Evolutionary conservation across 805 yeast species (phyloP), one percentile per base, ranked within the genome.

Genomic region (Wickerhamiella kurtzmanii): DNA sequence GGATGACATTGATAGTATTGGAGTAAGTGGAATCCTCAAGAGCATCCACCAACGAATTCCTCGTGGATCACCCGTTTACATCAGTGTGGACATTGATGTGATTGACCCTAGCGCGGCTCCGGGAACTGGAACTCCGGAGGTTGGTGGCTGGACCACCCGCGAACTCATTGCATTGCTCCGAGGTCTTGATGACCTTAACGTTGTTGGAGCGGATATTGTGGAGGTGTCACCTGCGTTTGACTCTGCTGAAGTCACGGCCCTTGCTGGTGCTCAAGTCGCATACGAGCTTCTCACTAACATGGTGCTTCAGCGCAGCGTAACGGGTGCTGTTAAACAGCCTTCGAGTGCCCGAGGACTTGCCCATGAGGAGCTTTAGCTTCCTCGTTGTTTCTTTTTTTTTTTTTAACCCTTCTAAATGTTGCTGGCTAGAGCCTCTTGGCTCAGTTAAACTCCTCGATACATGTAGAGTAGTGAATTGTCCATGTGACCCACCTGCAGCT

Each of bases 121-220:
- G 15, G 88, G 83, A 1, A 81, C 89, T 0, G 92, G 92, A 8
- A 82, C 92, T 3, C 74, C 80, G 54, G 92, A 82, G 58, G 75
- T 73, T 3, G 92, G 87, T 15, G 92, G 92, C 2, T 74, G 80
- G 69, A 71, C 77, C 13, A 67, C 80, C 0, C 67, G 89, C 42
- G 89, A 82, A 58, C 64, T 81, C 35, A 70, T 79, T 50, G 64
- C 71, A 4, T 62, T 81, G 20, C 53, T 82, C 40, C 79, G 82
- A 47, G 77, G 75, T 1, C 62, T 82, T 16, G 77, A 75, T 41
- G 77, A 76, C 1, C 62, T 81, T 48, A 71, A 77, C 49, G 50
- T 82, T 38, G 77, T 82, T 3, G 89, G 89, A 19, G 85, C 81
- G 13, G 92, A 82, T 56, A 71, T 82, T 25, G 89, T 82, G 2